A percentile compares a stretch with the other conserved stretches of the same genome.
Evolutionary conservation across 768 basidiomycete species (phyloP).

Genomic region (Chalciporus chontae): DNA sequence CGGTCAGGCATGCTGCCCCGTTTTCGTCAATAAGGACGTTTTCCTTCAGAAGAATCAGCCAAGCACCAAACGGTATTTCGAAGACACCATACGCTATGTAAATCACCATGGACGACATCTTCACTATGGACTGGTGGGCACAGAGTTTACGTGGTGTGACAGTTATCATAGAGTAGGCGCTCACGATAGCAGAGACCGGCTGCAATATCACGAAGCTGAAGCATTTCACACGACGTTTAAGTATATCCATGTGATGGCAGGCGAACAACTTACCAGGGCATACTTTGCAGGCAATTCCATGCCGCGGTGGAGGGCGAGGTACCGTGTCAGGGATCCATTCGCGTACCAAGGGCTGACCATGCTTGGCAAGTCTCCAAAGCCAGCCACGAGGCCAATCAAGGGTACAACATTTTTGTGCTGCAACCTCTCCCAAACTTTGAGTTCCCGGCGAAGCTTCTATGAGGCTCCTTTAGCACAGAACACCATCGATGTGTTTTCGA

Average conservation of each 20-base stretch:
- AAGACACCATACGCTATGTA: conserved; percentile 30
- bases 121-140: conserved; percentile 18
- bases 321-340: conserved; percentile 24
- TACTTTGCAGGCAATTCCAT: not conserved
- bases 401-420: conserved; percentile 28
- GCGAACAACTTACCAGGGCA: conserved; percentile 10
- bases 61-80: not conserved
- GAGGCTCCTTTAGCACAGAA: not conserved
- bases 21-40: conserved; percentile 43
- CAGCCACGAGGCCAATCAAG: conserved; percentile 26
- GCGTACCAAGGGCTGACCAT: conserved; percentile 33
- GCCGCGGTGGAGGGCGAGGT: conserved; percentile 9
- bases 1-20: conserved; percentile 42
- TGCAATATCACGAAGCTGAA: conserved; percentile 20
- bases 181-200: conserved; percentile 23
- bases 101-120: conserved; percentile 33
- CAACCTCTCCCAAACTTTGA: conserved; percentile 17
- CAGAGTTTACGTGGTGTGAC: not conserved
- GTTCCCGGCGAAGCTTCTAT: conserved; percentile 29
- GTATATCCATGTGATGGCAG: not conserved
- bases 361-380: conserved; percentile 29
- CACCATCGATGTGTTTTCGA: not conserved
- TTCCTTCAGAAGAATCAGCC: conserved; percentile 10
- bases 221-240: not conserved
- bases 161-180: not conserved